These are phyloP conservation scores for Acorus calamus DNA, from an alignment of 106 monocot genomes.

Conservation along the genomic window DNA sequence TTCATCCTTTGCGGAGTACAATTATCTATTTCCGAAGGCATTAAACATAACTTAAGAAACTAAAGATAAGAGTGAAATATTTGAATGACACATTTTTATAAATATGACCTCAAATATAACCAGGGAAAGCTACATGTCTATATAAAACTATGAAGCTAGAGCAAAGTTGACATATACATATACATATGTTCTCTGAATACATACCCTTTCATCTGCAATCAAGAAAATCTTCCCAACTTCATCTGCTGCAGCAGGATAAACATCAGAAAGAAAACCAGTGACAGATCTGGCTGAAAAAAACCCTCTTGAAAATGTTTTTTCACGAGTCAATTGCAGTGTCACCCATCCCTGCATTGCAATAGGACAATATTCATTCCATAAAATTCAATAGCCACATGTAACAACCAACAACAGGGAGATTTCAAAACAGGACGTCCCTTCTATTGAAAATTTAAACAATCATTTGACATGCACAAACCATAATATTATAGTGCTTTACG, in stretches of 20 bases:
- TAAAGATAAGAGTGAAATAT: too few species aligned
- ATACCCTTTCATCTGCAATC: constrained; percentile 76
- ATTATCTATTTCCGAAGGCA: too few species aligned
- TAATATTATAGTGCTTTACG: too few species aligned
- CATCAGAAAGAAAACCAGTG: constrained; percentile 86
- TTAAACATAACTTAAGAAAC: too few species aligned
- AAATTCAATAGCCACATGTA: not conserved
- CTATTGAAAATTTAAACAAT: too few species aligned
- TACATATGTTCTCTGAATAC: constrained; percentile 2
- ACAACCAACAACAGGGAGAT: not conserved
- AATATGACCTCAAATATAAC: too few species aligned
- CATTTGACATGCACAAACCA: too few species aligned
- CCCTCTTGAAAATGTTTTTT: constrained; percentile 60
- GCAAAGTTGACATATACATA: not conserved
- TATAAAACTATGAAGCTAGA: not conserved
- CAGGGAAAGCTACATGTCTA: too few species aligned
- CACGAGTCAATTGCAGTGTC: constrained; percentile 75
- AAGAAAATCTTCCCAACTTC: constrained; percentile 88
- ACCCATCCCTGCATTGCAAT: constrained; percentile 67
- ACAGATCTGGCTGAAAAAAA: constrained; percentile 89
- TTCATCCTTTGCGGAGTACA: too few species aligned
- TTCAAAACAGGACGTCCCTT: too few species aligned
- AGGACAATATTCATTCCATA: not conserved
- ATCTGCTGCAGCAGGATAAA: constrained; percentile 86
- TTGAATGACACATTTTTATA: too few species aligned